Evolutionary conservation across 352 stramenopile species (phyloP), one percentile per base, ranked within the genome.

Genomic region (Pythium periplocum): DNA sequence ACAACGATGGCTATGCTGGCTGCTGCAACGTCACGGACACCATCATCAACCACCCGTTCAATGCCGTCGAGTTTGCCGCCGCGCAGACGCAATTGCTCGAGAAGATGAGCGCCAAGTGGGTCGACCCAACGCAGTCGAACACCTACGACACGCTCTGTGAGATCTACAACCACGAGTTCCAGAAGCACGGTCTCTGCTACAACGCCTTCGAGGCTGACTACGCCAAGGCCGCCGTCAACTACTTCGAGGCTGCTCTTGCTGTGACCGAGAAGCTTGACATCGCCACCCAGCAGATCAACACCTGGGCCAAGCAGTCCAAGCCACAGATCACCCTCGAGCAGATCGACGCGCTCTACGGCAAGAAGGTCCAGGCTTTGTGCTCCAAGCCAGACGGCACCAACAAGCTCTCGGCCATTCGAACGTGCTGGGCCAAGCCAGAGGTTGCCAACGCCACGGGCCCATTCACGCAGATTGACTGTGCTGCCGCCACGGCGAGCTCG

Each of bases 131-230:
- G 11, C 61, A 81, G 41, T 30, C 57, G 10, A 77, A 63, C 37
- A 66, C 70, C 9, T 75, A 82, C 62, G 69, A 86, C 57, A 65
- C 68, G 54, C 67, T 91, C 7, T 91, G 80, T 45, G 75, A 91
- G 65, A 82, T 86, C 58, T 91, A 89, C 67, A 73, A 87, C 69
- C 80, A 91, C 66, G 78, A 89, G 62, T 87, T 83, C 69, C 80
- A 91, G 66, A 91, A 91, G 67, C 80, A 91, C 66, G 80, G 80
- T 10, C 55, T 88, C 34, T 91, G 80, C 68, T 91, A 83, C 57
- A 75, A 73, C 34, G 78, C 81, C 0, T 67, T 71, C 12, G 78
- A 58, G 3, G 66, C 64, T 12, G 65, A 91, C 61, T 75, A 71
- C 26, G 69, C 75, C 48, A 59, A 69, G 26, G 70, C 69, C 4